Evolutionary conservation across 2,329 filamentous ascomycete species (phyloP).

Genomic region (Pleoardoris graminearum): DNA sequence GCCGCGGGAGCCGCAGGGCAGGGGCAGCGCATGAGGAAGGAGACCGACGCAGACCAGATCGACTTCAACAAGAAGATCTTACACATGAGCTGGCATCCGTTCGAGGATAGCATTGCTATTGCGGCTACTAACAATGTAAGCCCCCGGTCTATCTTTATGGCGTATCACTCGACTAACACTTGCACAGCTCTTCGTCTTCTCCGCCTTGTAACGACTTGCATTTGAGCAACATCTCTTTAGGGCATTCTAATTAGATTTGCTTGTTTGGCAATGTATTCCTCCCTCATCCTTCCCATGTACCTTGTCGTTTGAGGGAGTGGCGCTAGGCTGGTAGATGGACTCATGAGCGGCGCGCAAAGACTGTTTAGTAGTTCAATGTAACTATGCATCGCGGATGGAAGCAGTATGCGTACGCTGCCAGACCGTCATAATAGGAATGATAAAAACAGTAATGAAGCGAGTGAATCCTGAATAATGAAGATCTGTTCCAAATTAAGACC

Average conservation of each 20-base stretch:
- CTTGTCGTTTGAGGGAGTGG: conserved; percentile 27
- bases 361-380: conserved; percentile 30
- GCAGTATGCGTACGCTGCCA: conserved; percentile 35
- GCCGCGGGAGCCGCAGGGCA: conserved; percentile 71
- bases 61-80: conserved; percentile 99
- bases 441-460: conserved; percentile 24
- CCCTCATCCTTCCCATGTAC: conserved; percentile 25
- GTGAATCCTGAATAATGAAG: no score
- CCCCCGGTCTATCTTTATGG: conserved; percentile 17
- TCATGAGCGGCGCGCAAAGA: conserved; percentile 29
- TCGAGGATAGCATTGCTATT: conserved; percentile 99
- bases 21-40: conserved; percentile 95
- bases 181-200: conserved; percentile 60
- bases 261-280: conserved; percentile 35
- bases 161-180: conserved; percentile 11
- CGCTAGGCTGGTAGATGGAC: conserved; percentile 37
- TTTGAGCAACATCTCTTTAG: conserved; percentile 28
- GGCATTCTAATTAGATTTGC: conserved; percentile 33
- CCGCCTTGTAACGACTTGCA: conserved; percentile 51
- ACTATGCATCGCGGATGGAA: conserved; percentile 29
- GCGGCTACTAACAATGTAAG: conserved; percentile 99
- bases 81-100: conserved; percentile 99
- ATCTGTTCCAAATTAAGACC: not conserved
- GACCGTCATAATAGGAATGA: conserved; percentile 24
- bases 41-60: conserved; percentile 98